A percentile compares a stretch with the other conserved stretches of the same genome.
Conservation (phyloP, 495 filamentous ascomycete genomes). For the Aspergillus olivimuriae region DNA sequence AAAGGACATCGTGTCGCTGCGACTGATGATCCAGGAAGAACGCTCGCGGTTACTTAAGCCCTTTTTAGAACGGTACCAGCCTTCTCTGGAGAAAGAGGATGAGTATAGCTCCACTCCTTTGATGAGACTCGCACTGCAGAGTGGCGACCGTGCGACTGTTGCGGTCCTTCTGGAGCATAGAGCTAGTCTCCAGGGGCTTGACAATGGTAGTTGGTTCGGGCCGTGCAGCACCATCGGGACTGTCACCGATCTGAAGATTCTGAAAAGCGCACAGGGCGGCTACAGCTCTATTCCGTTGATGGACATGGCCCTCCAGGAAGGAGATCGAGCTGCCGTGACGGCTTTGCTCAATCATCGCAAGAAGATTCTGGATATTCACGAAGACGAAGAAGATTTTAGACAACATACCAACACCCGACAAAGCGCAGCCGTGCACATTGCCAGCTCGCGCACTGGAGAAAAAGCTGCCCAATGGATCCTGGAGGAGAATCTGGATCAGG, state of each 20-base stretch:
- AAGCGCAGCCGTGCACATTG: constrained; percentile 7
- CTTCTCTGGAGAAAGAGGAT: constrained; percentile 6
- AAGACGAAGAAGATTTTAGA: constrained; percentile 3
- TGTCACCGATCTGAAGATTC: not conserved
- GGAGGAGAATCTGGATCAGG: not conserved
- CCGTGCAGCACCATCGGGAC: constrained; percentile 7
- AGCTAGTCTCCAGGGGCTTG: constrained; percentile 6
- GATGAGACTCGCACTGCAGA: constrained; percentile 10
- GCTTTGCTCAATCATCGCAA: constrained; percentile 3
- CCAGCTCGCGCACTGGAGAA: not conserved
- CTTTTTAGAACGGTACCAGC: constrained; percentile 11
- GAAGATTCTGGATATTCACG: constrained; percentile 1
- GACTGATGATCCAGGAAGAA: constrained; percentile 9
- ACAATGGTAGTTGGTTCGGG: constrained; percentile 11
- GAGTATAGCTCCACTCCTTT: constrained; percentile 7
- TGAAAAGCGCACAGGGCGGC: not conserved
- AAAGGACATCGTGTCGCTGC: constrained; percentile 8
- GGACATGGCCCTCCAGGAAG: constrained; percentile 6
- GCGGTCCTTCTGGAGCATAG: constrained; percentile 8
- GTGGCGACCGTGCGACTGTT: constrained; percentile 8
- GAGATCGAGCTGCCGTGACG: not conserved
- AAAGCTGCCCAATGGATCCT: constrained; percentile 7
- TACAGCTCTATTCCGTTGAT: constrained; percentile 6
- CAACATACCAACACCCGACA: not conserved
- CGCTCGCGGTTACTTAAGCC: constrained; percentile 9